These are phyloP conservation scores for Trichocladium antarcticum DNA, from an alignment of 495 filamentous ascomycete genomes.

Conservation along the genomic window DNA sequence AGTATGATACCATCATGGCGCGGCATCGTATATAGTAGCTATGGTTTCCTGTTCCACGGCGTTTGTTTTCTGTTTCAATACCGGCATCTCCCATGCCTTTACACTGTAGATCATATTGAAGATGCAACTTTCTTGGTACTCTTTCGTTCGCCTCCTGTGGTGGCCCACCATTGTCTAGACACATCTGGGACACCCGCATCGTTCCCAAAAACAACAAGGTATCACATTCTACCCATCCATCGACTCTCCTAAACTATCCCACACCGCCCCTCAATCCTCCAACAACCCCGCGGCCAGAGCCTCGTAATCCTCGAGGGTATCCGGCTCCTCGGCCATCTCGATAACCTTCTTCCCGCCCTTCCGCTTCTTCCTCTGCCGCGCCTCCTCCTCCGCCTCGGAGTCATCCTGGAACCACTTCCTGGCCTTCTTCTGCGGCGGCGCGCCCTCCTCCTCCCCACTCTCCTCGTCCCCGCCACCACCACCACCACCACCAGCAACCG, in stretches of 20 bases:
- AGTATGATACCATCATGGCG: conserved; percentile 5
- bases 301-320: conserved; percentile 84
- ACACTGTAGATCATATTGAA: too few relatives aligned
- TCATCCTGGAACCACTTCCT: conserved; percentile 43
- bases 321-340: conserved; percentile 52
- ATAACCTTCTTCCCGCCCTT: conserved; percentile 39
- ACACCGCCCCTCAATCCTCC: conserved; percentile 30
- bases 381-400: conserved; percentile 30
- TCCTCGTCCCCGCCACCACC: conserved; percentile 17
- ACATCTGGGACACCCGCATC: background rate
- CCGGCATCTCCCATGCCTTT: too few relatives aligned
- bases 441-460: conserved; percentile 27
- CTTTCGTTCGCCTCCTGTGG: too few relatives aligned
- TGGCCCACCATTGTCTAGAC: too few relatives aligned
- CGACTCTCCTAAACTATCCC: background rate
- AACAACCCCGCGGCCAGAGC: conserved; percentile 74
- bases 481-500: conserved; percentile 31
- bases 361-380: conserved; percentile 35
- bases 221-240: background rate
- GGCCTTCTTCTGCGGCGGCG: conserved; percentile 34
- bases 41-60: background rate
- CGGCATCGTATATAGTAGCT: background rate
- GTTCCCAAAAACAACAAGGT: background rate
- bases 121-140: too few relatives aligned
- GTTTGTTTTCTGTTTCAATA: background rate